Percentiles rank a stretch among this genome's conserved stretches.
phyloP scores from a whole-genome alignment of 192 early-diverging fungal genomes.

The Coemansia sp. region DNA sequence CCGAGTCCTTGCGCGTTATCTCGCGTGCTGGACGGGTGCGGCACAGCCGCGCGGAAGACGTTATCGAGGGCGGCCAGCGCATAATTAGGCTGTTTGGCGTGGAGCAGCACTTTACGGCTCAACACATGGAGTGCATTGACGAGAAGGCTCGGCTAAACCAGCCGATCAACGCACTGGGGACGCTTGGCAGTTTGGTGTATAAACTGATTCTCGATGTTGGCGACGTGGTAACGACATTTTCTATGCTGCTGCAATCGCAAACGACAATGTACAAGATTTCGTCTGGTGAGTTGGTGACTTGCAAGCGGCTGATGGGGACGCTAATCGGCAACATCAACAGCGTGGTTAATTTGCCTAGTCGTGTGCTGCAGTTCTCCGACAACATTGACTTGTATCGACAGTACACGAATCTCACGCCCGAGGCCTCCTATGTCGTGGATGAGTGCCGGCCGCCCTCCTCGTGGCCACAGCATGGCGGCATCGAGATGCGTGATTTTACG shows the following conservation, averaged over 20 bases:
- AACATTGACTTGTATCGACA: conserved; percentile 23
- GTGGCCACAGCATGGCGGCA: conserved; percentile 63
- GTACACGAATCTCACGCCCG: conserved; percentile 43
- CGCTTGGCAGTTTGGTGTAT: conserved; percentile 53
- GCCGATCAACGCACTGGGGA: conserved; percentile 55
- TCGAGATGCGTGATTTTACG: conserved; percentile 56
- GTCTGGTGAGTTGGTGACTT: conserved; percentile 16
- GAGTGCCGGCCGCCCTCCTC: conserved; percentile 49
- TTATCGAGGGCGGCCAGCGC: conserved; percentile 56
- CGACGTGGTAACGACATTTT: conserved; percentile 9
- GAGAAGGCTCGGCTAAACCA: conserved; percentile 55
- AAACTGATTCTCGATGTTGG: conserved; percentile 48
- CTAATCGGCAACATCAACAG: conserved; percentile 1
- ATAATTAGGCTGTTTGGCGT: conserved; percentile 65
- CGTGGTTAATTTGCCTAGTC: conserved; percentile 10
- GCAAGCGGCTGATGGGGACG: not conserved
- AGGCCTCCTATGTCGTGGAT: conserved; percentile 22
- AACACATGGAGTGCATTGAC: conserved; percentile 56
- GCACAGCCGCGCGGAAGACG: conserved; percentile 1
- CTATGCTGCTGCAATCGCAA: conserved; percentile 25
- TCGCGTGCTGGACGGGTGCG: not conserved
- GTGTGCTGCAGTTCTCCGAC: conserved; percentile 6
- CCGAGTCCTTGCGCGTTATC: not conserved
- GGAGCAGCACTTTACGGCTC: conserved; percentile 53
- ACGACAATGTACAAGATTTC: conserved; percentile 1